Percentiles rank a stretch among this genome's conserved stretches.
Evolutionary conservation across 2,329 filamentous ascomycete genomes (phyloP).

Genomic region (Botrytis porri): DNA sequence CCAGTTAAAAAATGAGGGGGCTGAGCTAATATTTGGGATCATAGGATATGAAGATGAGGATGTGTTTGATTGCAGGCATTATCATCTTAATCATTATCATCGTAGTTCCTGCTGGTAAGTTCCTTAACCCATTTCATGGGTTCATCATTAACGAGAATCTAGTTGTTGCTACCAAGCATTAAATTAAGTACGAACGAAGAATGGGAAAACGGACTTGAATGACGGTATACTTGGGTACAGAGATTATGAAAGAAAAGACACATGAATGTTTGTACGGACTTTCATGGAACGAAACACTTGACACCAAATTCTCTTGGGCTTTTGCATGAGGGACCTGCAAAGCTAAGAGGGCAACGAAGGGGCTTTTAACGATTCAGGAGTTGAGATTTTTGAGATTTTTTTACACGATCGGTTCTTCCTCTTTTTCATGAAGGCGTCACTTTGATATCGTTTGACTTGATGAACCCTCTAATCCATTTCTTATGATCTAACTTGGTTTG

Average conservation of each 20-base stretch:
- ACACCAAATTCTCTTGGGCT: slow-evolving; percentile 35
- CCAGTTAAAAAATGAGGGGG: not conserved
- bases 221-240: slow-evolving; percentile 20
- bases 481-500: slow-evolving; percentile 13
- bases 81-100: slow-evolving; percentile 90
- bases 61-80: slow-evolving; percentile 89
- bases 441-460: slow-evolving; percentile 26
- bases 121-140: not conserved
- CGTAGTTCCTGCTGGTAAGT: slow-evolving; percentile 85
- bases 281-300: slow-evolving; percentile 27
- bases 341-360: slow-evolving; percentile 21
- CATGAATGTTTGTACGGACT: slow-evolving; percentile 25
- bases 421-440: slow-evolving; percentile 33
- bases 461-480: not conserved
- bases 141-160: slow-evolving; percentile 31
- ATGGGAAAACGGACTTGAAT: slow-evolving; percentile 3
- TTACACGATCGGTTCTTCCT: slow-evolving; percentile 29
- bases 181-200: slow-evolving; percentile 8
- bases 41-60: slow-evolving; percentile 78
- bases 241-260: slow-evolving; percentile 15
- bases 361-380: slow-evolving; percentile 39
- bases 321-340: slow-evolving; percentile 40
- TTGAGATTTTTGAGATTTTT: slow-evolving; percentile 41
- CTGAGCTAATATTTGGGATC: slow-evolving; percentile 4
- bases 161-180: slow-evolving; percentile 46